Conservation (phyloP, 768 basidiomycete species). For the Boletus rubroflammeus region DNA sequence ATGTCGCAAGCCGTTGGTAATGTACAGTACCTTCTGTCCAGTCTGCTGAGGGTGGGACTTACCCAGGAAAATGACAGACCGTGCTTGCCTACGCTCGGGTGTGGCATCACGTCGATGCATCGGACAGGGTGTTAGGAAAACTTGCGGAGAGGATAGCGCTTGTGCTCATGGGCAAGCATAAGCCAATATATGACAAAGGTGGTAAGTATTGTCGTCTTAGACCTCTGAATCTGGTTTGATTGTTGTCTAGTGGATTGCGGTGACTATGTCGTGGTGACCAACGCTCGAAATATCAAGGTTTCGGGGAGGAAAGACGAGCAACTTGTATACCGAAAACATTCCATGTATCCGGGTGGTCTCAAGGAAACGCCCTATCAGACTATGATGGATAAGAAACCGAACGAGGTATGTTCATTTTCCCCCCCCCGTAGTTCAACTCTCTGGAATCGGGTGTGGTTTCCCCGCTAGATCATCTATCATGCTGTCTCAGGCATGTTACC, state of each 20-base stretch:
- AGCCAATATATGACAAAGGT: conserved; percentile 92
- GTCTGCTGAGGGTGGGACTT: not conserved
- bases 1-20: conserved; percentile 87
- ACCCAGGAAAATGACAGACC: conserved; percentile 53
- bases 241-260: conserved; percentile 81
- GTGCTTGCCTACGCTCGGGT: conserved; percentile 90
- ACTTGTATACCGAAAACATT: conserved; percentile 82
- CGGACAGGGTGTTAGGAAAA: conserved; percentile 89
- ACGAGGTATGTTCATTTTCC: conserved; percentile 59
- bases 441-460: not conserved
- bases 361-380: conserved; percentile 84
- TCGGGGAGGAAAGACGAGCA: conserved; percentile 89
- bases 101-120: conserved; percentile 94
- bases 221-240: not conserved
- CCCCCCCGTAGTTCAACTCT: not conserved
- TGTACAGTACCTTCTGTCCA: conserved; percentile 39
- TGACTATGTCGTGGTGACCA: conserved; percentile 96
- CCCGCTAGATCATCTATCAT: conserved; percentile 79
- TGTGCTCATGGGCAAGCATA: conserved; percentile 98
- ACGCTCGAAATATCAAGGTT: conserved; percentile 77
- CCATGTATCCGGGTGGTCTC: conserved; percentile 90
- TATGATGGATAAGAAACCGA: conserved; percentile 83
- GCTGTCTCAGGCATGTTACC: conserved; percentile 99
- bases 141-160: conserved; percentile 91
- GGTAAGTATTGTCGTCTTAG: conserved; percentile 44